phyloP scores from a whole-genome alignment of 805 yeast species.

The Suhomyces tanzawaensis region DNA sequence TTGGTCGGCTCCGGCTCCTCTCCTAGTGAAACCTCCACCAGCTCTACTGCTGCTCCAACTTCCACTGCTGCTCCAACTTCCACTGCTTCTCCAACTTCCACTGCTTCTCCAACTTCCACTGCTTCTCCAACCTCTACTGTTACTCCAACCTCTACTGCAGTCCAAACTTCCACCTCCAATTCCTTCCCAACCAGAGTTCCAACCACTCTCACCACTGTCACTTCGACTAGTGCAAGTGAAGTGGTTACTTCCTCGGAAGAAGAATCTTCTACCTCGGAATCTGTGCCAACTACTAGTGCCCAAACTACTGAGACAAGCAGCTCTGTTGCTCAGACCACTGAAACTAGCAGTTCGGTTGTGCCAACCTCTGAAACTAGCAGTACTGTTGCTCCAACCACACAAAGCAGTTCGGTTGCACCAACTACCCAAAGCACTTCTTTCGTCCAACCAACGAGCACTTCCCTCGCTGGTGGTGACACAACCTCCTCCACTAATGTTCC shows the following conservation, averaged over 20 bases:
- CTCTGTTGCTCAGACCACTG: constrained; percentile 6
- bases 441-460: no score
- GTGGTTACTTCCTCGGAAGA: constrained; percentile 1
- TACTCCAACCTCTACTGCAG: constrained; percentile 7
- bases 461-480: no score
- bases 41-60: constrained; percentile 1
- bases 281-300: background rate
- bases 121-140: constrained; percentile 8
- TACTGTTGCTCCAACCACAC: background rate
- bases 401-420: no score
- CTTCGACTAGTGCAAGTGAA: constrained; percentile 8
- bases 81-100: constrained; percentile 3
- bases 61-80: constrained; percentile 6
- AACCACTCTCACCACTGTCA: constrained; percentile 8
- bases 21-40: background rate
- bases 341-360: constrained; percentile 1
- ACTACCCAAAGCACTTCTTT: no score
- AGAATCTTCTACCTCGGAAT: background rate
- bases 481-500: no score
- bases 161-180: constrained; percentile 3
- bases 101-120: constrained; percentile 3
- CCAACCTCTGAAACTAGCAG: constrained; percentile 4
- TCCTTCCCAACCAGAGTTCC: constrained; percentile 6
- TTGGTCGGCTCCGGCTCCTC: constrained; percentile 5
- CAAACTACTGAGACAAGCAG: constrained; percentile 1